Conservation (phyloP, 2,329 filamentous ascomycete species). For the Cyphellophora attinorum region DNA sequence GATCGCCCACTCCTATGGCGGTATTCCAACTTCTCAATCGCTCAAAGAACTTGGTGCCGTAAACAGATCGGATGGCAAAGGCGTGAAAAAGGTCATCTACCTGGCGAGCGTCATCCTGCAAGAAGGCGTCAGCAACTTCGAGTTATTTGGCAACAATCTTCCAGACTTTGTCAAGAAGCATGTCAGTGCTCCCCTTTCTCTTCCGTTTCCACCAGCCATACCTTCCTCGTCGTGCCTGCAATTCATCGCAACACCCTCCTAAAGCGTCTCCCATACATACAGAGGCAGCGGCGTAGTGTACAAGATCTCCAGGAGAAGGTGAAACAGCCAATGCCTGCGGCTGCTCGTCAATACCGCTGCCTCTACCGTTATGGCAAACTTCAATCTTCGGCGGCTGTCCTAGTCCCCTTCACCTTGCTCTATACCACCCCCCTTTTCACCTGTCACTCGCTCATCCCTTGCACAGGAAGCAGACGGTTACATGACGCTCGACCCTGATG, state of each 20-base stretch:
- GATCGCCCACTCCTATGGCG: slow-evolving; percentile 28
- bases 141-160: background rate
- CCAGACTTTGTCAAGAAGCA: background rate
- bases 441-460: too few relatives aligned
- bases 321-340: too few relatives aligned
- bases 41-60: slow-evolving; percentile 21
- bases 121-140: background rate
- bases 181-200: background rate
- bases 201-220: background rate
- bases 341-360: too few relatives aligned
- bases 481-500: background rate
- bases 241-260: too few relatives aligned
- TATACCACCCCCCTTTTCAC: too few relatives aligned
- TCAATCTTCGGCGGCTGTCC: too few relatives aligned
- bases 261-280: too few relatives aligned
- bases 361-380: too few relatives aligned
- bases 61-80: slow-evolving; percentile 22
- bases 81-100: slow-evolving; percentile 20
- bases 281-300: too few relatives aligned
- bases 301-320: too few relatives aligned
- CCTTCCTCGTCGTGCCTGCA: background rate
- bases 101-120: slow-evolving; percentile 8
- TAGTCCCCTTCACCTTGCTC: too few relatives aligned
- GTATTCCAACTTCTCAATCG: slow-evolving; percentile 20
- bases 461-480: too few relatives aligned